Evolutionary conservation across 2,329 filamentous ascomycete genomes (phyloP).

Genomic region (Ambrosiella beaveri): DNA sequence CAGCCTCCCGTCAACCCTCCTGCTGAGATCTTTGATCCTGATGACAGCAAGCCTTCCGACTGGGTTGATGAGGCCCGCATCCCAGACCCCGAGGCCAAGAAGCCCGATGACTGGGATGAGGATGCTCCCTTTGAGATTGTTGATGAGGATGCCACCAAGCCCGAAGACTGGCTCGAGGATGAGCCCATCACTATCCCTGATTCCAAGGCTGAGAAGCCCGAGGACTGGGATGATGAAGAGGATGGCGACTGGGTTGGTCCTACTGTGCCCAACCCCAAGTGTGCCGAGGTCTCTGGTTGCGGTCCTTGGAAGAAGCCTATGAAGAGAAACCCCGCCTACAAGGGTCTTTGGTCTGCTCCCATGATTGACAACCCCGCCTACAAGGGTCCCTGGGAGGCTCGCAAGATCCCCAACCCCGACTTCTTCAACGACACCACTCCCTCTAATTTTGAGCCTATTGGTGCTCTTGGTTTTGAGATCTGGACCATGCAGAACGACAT

Average conservation of each 20-base stretch:
- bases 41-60: slow-evolving; percentile 84
- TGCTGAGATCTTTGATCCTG: slow-evolving; percentile 85
- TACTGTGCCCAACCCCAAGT: slow-evolving; percentile 89
- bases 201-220: slow-evolving; percentile 90
- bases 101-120: slow-evolving; percentile 99
- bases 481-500: slow-evolving; percentile 99
- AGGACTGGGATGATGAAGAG: slow-evolving; percentile 99
- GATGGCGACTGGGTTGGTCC: slow-evolving; percentile 94
- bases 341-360: slow-evolving; percentile 94
- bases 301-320: slow-evolving; percentile 81
- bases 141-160: slow-evolving; percentile 78
- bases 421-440: slow-evolving; percentile 97
- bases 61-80: slow-evolving; percentile 95
- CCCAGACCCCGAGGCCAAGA: slow-evolving; percentile 76
- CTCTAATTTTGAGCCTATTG: slow-evolving; percentile 93
- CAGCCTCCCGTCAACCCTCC: slow-evolving; percentile 79
- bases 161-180: slow-evolving; percentile 88
- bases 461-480: slow-evolving; percentile 96
- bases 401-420: slow-evolving; percentile 91
- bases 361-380: slow-evolving; percentile 94
- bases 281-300: slow-evolving; percentile 80
- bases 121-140: slow-evolving; percentile 92
- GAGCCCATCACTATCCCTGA: slow-evolving; percentile 73
- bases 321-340: slow-evolving; percentile 92
- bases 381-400: slow-evolving; percentile 88